phyloP scores from a whole-genome alignment of 2,329 filamentous ascomycete genomes.

The Epichloe brachyelytri region DNA sequence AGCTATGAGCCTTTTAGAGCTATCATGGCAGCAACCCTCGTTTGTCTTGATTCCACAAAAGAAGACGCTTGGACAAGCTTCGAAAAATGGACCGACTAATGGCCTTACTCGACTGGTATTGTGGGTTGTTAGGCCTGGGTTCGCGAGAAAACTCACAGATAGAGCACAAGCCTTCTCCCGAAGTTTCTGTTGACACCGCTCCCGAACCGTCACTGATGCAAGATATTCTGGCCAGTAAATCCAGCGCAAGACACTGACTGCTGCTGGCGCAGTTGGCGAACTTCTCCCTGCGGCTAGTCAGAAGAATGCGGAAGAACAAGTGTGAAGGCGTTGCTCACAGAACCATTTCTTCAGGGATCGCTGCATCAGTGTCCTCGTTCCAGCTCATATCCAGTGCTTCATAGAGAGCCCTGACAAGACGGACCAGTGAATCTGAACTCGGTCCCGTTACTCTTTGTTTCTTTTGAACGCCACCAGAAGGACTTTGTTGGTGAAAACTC shows the following conservation, averaged over 20 bases:
- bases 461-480: constrained; percentile 13
- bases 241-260: constrained; percentile 38
- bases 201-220: constrained; percentile 14
- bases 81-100: constrained; percentile 27
- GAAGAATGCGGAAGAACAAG: not conserved
- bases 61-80: constrained; percentile 30
- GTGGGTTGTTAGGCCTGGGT: not conserved
- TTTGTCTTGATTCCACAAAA: constrained; percentile 42
- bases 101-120: constrained; percentile 16
- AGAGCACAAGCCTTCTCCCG: constrained; percentile 8
- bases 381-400: constrained; percentile 16
- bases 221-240: constrained; percentile 40
- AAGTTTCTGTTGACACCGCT: not conserved
- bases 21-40: constrained; percentile 59
- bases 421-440: constrained; percentile 10
- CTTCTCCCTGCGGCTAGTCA: constrained; percentile 17
- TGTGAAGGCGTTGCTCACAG: constrained; percentile 28
- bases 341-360: constrained; percentile 24
- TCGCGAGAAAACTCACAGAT: constrained; percentile 13
- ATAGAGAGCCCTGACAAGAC: constrained; percentile 13
- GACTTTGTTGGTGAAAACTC: constrained; percentile 10
- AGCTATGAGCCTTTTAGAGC: constrained; percentile 52
- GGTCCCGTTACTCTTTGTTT: constrained; percentile 15
- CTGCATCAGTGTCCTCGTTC: constrained; percentile 9
- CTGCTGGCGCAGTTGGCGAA: constrained; percentile 35